Percentiles rank a stretch among this genome's conserved stretches.
Conservation (phyloP, 495 filamentous ascomycete genomes). For the Tuber magnatum region DNA sequence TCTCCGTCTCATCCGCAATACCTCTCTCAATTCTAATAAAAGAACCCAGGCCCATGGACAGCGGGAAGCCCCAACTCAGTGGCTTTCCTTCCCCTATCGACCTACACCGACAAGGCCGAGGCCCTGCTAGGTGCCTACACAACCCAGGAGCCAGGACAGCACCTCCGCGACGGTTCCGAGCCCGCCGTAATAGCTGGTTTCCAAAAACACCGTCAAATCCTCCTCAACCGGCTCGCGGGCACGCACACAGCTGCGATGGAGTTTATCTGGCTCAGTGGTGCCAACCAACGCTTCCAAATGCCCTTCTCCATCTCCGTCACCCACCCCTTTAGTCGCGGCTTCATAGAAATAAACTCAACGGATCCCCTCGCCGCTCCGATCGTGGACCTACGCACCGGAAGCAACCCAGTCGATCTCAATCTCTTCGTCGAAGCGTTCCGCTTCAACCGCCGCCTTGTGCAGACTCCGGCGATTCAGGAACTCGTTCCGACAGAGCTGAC, state of each 20-base stretch:
- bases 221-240: slow-evolving; percentile 23
- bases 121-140: slow-evolving; percentile 28
- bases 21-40: slow-evolving; percentile 40
- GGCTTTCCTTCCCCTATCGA: slow-evolving; percentile 41
- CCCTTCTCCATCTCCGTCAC: slow-evolving; percentile 21
- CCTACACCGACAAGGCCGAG: slow-evolving; percentile 15
- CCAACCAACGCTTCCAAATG: slow-evolving; percentile 20
- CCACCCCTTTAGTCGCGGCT: slow-evolving; percentile 45
- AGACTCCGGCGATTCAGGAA: slow-evolving; percentile 40
- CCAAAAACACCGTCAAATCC: slow-evolving; percentile 28
- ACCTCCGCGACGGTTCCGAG: slow-evolving; percentile 42
- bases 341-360: slow-evolving; percentile 43
- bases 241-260: slow-evolving; percentile 30
- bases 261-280: slow-evolving; percentile 32
- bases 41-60: slow-evolving; percentile 40
- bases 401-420: slow-evolving; percentile 45
- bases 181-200: slow-evolving; percentile 44
- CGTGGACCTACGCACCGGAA: slow-evolving; percentile 43
- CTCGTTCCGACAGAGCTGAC: slow-evolving; percentile 39
- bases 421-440: slow-evolving; percentile 43
- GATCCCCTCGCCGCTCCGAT: slow-evolving; percentile 40
- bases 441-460: slow-evolving; percentile 42
- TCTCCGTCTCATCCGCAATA: slow-evolving; percentile 41
- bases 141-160: slow-evolving; percentile 32
- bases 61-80: slow-evolving; percentile 40